phyloP scores from a whole-genome alignment of 1,284 basidiomycete species.

The Microbotryum scabiosae region DNA sequence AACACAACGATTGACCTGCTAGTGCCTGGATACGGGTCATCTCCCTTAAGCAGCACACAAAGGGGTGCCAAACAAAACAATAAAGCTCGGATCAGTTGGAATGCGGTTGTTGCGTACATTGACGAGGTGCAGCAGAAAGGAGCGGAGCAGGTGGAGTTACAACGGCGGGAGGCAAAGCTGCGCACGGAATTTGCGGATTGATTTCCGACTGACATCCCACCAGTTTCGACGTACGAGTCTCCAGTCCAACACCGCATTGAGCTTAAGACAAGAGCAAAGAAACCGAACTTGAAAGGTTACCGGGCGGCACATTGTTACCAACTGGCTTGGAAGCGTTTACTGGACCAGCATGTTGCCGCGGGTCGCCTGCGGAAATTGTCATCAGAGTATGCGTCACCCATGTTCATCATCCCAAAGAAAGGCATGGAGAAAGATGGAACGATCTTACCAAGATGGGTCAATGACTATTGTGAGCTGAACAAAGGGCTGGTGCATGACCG shows the following conservation, averaged over 20 bases:
- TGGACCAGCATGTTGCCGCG: conserved; percentile 12
- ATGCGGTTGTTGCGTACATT: conserved; percentile 5
- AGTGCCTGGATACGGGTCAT: neutral
- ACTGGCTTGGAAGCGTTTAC: conserved; percentile 6
- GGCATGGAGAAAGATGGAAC: conserved; percentile 40
- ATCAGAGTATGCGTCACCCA: conserved; percentile 37
- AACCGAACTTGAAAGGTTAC: neutral
- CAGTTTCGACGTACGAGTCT: too few relatives aligned
- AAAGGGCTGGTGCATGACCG: conserved; percentile 18
- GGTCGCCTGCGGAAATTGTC: conserved; percentile 8
- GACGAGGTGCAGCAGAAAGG: conserved; percentile 4
- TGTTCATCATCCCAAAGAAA: conserved; percentile 49
- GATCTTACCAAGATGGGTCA: conserved; percentile 14
- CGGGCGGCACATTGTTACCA: conserved; percentile 2
- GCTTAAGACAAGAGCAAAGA: too few relatives aligned
- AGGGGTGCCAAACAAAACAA: too few relatives aligned
- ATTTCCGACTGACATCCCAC: conserved; percentile 4
- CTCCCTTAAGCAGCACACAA: too few relatives aligned
- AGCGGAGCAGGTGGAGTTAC: too few relatives aligned
- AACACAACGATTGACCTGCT: neutral
- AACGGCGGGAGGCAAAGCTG: neutral
- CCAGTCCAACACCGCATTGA: too few relatives aligned
- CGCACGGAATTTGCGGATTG: neutral
- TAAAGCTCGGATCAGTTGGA: too few relatives aligned
- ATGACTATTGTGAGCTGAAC: conserved; percentile 17